Base-by-base conservation (phyloP, 352 stramenopile species). In the Phytophthora sojae region DNA sequence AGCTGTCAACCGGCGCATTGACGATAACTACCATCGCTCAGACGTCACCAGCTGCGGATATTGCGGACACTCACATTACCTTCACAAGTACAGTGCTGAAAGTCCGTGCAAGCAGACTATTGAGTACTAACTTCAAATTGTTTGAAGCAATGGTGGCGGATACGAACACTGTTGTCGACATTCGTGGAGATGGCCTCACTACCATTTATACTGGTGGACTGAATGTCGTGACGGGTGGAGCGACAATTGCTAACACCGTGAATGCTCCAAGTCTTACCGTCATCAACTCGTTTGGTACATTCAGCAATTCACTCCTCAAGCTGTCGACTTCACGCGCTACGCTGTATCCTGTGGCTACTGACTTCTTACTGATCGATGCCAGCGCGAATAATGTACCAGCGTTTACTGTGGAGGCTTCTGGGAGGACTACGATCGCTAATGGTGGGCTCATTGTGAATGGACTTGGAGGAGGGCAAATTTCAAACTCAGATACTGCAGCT, bases 1-100 rank as follows among this genome's bases (percentile, higher is more conserved):
- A 80, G 26, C 72, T 93, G 4, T 80, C 81, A n/a, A 84, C 73
- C 2, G 85, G 85, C 4, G 82, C 83, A 8, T 64, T 91, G 44
- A 81, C 71, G 14, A 81, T 90, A 49, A 77, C 71, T 11, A 81
- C 64, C 8, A 70, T 57, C 19, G 63, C 51, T 6, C 42, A 62
- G 2, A 60, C 56, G 2, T 54, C 58, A 23, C 69, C 63, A 6
- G 78, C 71, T 15, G 61, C 68, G 6, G 75, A 87, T 62, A 75
- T 88, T 58, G 58, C 84, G n/a, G 82, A 64, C 45, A 77, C 75
- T 0, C 62, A 81, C 29, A 11, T 50, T 2, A 61, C 57, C 1
- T 90, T 85, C 52, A 74, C 57, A 2, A 77, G 78, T 8, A 85
- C 70, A 4, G 58, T 60, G 1, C 50, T 90, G 19, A 83, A 71